These are phyloP conservation scores for Zymoseptoria crescenta DNA, from an alignment of 2,329 filamentous ascomycete species.

Conservation along the genomic window DNA sequence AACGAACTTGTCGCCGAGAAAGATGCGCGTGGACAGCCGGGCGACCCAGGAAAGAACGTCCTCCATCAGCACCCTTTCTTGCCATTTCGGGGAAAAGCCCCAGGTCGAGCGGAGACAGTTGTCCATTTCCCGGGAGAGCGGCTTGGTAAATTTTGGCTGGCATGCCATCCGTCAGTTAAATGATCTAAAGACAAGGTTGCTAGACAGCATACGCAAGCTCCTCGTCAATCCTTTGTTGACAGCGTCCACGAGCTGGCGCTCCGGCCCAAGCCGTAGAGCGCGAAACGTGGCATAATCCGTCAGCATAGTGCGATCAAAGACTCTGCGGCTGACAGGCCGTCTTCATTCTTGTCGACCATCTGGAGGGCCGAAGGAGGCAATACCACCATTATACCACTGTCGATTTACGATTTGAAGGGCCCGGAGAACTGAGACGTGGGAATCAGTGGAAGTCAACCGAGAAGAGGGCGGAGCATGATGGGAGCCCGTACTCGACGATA, in stretches of 20 bases:
- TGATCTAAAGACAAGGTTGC: no score
- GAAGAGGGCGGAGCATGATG: no score
- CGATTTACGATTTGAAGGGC: conserved; percentile 3
- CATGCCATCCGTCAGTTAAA: no score
- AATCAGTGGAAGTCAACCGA: no score
- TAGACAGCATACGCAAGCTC: conserved; percentile 3
- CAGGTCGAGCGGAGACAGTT: not conserved
- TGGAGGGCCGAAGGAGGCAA: not conserved
- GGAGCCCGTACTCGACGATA: not conserved
- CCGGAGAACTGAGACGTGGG: not conserved
- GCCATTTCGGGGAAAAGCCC: conserved; percentile 9
- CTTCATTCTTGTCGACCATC: no score
- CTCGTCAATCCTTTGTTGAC: conserved; percentile 11
- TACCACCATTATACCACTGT: conserved; percentile 1
- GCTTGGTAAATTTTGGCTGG: conserved; percentile 5
- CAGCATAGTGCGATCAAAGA: not conserved
- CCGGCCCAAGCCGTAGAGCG: not conserved
- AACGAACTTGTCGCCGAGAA: conserved; percentile 32
- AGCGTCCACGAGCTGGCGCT: conserved; percentile 9
- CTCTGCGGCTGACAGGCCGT: not conserved
- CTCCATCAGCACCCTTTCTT: conserved; percentile 13
- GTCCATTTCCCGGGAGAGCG: not conserved
- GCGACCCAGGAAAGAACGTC: conserved; percentile 30
- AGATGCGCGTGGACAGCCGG: conserved; percentile 36
- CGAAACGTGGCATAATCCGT: conserved; percentile 7